A percentile compares a stretch with the other conserved stretches of the same genome.
These are phyloP conservation scores for Suaeda aralocaspica DNA, from an alignment of 148 eudicot species.

Conservation along the genomic window DNA sequence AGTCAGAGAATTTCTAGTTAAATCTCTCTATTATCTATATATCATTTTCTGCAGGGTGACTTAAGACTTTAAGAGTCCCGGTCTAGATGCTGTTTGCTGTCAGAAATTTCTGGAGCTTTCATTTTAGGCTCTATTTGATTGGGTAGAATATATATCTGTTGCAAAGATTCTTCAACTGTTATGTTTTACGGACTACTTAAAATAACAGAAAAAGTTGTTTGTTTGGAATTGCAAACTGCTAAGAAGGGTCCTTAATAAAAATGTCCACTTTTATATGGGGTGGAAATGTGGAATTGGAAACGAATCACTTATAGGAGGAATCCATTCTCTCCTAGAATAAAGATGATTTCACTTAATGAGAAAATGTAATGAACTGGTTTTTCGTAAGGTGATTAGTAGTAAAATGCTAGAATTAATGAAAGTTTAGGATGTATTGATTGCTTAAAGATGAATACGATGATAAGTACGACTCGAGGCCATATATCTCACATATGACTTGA, in stretches of 20 bases:
- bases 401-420: too few species aligned
- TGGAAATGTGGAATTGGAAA: neutral
- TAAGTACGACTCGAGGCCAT: too few species aligned
- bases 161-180: neutral
- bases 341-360: neutral
- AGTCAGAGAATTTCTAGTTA: too few species aligned
- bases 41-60: neutral
- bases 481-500: too few species aligned
- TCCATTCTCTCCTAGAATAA: neutral
- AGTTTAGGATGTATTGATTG: too few species aligned
- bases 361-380: too few species aligned
- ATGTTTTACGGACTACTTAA: neutral
- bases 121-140: neutral
- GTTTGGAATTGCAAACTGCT: neutral
- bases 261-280: neutral
- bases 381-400: too few species aligned
- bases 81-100: neutral
- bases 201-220: neutral
- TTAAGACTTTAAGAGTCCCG: neutral
- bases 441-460: too few species aligned
- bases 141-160: neutral
- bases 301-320: neutral
- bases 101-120: neutral
- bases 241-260: neutral
- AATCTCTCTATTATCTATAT: neutral